These are phyloP conservation scores for Dianthus caryophyllus DNA, from an alignment of 148 eudicot genomes.

Conservation along the genomic window DNA sequence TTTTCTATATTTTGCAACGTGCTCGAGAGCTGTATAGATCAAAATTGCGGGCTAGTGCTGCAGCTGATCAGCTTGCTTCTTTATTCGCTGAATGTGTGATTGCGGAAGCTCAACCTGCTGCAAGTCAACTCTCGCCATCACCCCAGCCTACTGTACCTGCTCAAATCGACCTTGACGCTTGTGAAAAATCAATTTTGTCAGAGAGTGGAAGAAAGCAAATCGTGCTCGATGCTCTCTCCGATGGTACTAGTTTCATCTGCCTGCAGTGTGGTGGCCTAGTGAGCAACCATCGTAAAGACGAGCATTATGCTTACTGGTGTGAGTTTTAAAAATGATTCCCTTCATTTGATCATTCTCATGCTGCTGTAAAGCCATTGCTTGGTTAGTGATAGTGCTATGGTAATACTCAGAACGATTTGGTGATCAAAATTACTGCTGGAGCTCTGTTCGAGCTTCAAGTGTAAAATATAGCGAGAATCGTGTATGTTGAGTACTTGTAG, in stretches of 20 bases:
- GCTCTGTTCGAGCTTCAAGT: not conserved
- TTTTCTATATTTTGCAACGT: conserved; percentile 54
- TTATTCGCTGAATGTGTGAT: conserved; percentile 95
- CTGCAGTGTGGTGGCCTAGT: conserved; percentile 93
- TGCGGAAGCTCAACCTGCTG: conserved; percentile 69
- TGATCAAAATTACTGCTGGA: not conserved
- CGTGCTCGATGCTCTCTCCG: conserved; percentile 78
- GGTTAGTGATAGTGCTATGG: not conserved
- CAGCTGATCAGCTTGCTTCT: conserved; percentile 86
- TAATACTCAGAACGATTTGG: not conserved
- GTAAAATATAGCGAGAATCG: conserved; percentile 8
- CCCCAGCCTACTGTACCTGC: not conserved
- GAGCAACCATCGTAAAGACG: conserved; percentile 72
- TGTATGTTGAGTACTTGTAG: conserved; percentile 6
- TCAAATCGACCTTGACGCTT: conserved; percentile 36
- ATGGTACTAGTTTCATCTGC: conserved; percentile 91
- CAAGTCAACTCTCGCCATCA: conserved; percentile 20
- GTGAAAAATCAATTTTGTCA: conserved; percentile 68
- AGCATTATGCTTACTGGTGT: conserved; percentile 88
- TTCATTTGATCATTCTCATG: not conserved
- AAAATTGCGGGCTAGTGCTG: conserved; percentile 53
- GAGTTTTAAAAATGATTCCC: conserved; percentile 20
- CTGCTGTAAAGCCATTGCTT: not conserved
- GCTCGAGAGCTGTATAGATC: conserved; percentile 73
- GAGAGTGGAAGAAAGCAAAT: conserved; percentile 81